Base-by-base conservation (phyloP, 352 stramenopile genomes). In the Blastocystis sp. region DNA sequence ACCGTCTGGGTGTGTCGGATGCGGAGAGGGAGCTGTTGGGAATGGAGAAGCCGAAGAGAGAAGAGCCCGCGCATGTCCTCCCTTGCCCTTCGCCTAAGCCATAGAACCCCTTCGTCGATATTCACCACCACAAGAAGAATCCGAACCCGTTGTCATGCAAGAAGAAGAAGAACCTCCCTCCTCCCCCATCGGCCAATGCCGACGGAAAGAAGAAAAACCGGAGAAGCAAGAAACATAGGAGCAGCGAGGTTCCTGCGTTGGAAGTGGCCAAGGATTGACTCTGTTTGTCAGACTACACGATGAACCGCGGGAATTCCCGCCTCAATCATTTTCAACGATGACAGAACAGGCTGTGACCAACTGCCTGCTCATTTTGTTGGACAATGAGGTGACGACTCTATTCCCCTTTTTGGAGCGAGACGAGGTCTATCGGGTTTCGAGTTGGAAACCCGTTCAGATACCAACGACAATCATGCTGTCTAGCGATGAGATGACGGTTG, bases 51-150 rank as follows among this genome's bases (percentile, higher is more conserved):
- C 23, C 65, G 64, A 74, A 74, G 60, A 17, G 60, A 45, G 71
- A 81, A 60, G 71, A 52, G 28, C 71, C 10, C 43, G 66, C 48
- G 14, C 28, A 81, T 81, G 71, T 81, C 38, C 28, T 61, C 23
- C 4, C n/a, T 9, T 67, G 17, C 21, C 66, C 19, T 65, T 62
- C 14, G 23, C 19, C 17, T 81, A 21, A 45, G 28, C 64, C 17
- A 0, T 81, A 81, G 71, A 81, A 81, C 45, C 71, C 71, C 7
- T 64, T 81, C 9, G n/a, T 81, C 7, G 71, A 81, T 41, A 81
- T 81, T 38, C 53, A 81, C 28, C 71, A 81, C 45, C 38, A 81
- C 28, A 62, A 81, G 48, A 81, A 81, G 71, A 81, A 81, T 41
- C 71, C 71, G 28, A 81, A 81, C 43, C 71, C 71, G 21, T 41